Conservation (phyloP, 768 basidiomycete species). For the Russula brevipes region DNA sequence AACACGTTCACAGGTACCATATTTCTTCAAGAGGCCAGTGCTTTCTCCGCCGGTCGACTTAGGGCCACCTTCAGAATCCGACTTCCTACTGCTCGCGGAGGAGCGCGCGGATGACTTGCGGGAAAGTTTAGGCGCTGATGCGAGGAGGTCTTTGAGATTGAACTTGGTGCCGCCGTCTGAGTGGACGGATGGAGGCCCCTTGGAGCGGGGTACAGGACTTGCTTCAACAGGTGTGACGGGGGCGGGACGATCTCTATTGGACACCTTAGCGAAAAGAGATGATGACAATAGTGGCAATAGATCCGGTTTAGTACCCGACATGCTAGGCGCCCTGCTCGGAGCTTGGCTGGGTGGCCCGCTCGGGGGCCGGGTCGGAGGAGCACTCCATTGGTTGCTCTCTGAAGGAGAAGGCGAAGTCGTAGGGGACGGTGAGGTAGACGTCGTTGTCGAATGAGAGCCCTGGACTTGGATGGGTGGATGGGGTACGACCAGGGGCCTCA, state of each 20-base stretch:
- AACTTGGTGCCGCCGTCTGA: conserved; percentile 66
- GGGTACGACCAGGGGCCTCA: conserved; percentile 35
- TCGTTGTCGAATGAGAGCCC: conserved; percentile 36
- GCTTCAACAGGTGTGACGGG: conserved; percentile 16
- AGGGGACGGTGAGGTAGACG: conserved; percentile 36
- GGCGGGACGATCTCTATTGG: conserved; percentile 5
- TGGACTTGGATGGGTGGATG: conserved; percentile 26
- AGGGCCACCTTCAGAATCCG: conserved; percentile 56
- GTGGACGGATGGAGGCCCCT: conserved; percentile 40
- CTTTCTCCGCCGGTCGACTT: conserved; percentile 48
- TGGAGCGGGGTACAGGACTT: conserved; percentile 26
- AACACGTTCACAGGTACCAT: conserved; percentile 93
- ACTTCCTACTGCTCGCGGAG: conserved; percentile 55
- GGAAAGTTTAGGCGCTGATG: conserved; percentile 65
- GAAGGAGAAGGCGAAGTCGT: conserved; percentile 48
- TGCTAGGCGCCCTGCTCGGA: conserved; percentile 39
- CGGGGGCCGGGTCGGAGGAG: conserved; percentile 56
- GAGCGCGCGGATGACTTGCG: conserved; percentile 70
- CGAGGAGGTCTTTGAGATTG: conserved; percentile 78
- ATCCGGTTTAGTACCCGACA: conserved; percentile 26
- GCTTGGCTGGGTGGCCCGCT: conserved; percentile 49
- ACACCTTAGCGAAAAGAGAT: conserved; percentile 11
- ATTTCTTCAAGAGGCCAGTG: conserved; percentile 73
- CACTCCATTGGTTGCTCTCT: conserved; percentile 56
- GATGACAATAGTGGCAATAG: conserved; percentile 13